Evolutionary conservation across 805 yeast species (phyloP), one percentile per base, ranked within the genome.

Genomic region (Wickerhamiella qilinensis): DNA sequence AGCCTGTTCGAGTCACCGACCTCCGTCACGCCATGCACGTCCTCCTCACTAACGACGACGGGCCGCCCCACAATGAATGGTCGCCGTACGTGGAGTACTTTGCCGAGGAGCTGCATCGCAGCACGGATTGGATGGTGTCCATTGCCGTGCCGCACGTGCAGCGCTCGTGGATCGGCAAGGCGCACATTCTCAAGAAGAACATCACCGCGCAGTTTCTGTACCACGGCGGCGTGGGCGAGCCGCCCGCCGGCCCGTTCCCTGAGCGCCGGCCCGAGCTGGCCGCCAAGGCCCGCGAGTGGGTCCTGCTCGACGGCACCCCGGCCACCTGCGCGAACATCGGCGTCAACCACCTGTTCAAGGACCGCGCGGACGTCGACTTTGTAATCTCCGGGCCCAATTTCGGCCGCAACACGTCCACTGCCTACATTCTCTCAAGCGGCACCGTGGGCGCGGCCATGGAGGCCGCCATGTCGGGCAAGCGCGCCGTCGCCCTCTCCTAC

Each of bases 371-470:
- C 1, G 73, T 86, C 18, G 96, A 91, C 58, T 62, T 88, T 42
- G 95, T 91, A 4, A 57, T 91, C 18, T 80, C 94, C 39, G 98
- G 98, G 1, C 98, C 98, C 6, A 91, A 91, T 55, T 88, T 79
- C 47, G 98, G 98, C 18, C 73, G 94, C 53, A 91, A 91, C 58
- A 76, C 94, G 2, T 74, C 88, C 19, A 84, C 93, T 4, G 71
- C 88, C 33, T 91, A 85, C 57, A 80, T 85, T 39, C 68, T 91
- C 50, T 75, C 95, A 3, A 77, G 93, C 48, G 98, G 98, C 12
- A 91, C 98, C 2, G 77, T 91, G 15, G 98, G 98, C 20, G 97
- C 94, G 3, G 91, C 96, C 1, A 71, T 86, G 84, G 98, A 91
- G 60, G 93, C 86, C 1, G 81, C 79, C 2, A 71, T 86, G 31